Percentiles rank a stretch among this genome's conserved stretches.
Conservation (phyloP, 371 early-diverging fungal species). For the Phascolomyces articulosus region DNA sequence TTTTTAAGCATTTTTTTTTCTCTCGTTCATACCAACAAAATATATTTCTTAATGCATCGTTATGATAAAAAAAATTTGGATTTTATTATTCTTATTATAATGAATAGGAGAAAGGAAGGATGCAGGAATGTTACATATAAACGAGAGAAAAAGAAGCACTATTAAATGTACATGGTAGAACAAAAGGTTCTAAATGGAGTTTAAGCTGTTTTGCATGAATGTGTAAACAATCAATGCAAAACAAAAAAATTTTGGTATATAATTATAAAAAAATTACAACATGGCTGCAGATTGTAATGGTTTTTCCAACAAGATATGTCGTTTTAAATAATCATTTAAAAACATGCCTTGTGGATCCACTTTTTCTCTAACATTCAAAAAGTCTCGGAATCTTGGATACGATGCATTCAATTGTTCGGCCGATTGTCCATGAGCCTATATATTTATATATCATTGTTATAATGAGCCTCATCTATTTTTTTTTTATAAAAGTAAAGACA, state of each 20-base stretch:
- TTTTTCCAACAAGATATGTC: slow-evolving; percentile 45
- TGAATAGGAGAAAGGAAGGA: too few relatives aligned
- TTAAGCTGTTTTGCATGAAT: neutral
- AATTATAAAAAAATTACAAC: slow-evolving; percentile 11
- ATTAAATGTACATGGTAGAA: too few relatives aligned
- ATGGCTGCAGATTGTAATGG: slow-evolving; percentile 9
- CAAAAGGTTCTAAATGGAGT: too few relatives aligned
- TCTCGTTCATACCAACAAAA: too few relatives aligned
- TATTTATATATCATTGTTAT: too few relatives aligned
- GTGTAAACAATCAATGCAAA: neutral
- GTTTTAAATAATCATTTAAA: slow-evolving; percentile 72
- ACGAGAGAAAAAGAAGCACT: too few relatives aligned
- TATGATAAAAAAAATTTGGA: neutral
- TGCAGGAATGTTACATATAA: too few relatives aligned
- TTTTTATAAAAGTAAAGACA: too few relatives aligned
- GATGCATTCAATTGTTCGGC: slow-evolving; percentile 52
- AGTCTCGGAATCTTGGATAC: slow-evolving; percentile 73
- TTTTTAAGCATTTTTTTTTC: too few relatives aligned
- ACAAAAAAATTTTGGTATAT: too few relatives aligned
- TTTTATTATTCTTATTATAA: neutral
- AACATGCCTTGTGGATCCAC: slow-evolving; percentile 79
- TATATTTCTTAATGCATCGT: slow-evolving; percentile 2
- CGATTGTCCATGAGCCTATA: slow-evolving; percentile 65
- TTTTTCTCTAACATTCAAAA: slow-evolving; percentile 55
- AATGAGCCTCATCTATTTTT: too few relatives aligned